These are phyloP conservation scores for Alternaria sp. DNA, from an alignment of 2,329 filamentous ascomycete genomes.

Conservation along the genomic window DNA sequence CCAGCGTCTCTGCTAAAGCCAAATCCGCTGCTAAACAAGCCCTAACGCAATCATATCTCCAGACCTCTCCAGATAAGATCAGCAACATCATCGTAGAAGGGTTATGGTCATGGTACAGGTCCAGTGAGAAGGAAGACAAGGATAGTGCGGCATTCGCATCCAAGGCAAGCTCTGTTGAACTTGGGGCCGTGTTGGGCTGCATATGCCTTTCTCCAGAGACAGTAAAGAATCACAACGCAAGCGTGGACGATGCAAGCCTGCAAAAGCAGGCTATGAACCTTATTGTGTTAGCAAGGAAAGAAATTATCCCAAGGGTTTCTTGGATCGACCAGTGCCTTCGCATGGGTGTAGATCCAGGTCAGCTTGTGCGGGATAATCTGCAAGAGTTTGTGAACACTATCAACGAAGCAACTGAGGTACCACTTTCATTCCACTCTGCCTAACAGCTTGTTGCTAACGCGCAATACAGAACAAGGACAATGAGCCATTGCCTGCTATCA, in stretches of 20 bases:
- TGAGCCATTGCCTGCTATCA: slow-evolving; percentile 55
- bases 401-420: slow-evolving; percentile 64
- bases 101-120: slow-evolving; percentile 81
- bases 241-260: slow-evolving; percentile 61
- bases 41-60: slow-evolving; percentile 72
- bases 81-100: slow-evolving; percentile 73
- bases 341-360: slow-evolving; percentile 82
- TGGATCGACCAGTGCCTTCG: slow-evolving; percentile 92
- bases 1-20: slow-evolving; percentile 67
- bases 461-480: slow-evolving; percentile 31
- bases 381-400: slow-evolving; percentile 75
- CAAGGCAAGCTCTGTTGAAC: slow-evolving; percentile 70
- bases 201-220: slow-evolving; percentile 70
- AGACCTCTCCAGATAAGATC: slow-evolving; percentile 63
- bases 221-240: slow-evolving; percentile 54
- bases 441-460: slow-evolving; percentile 2
- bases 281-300: slow-evolving; percentile 78
- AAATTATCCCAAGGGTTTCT: slow-evolving; percentile 77
- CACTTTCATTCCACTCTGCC: slow-evolving; percentile 33
- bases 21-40: slow-evolving; percentile 70
- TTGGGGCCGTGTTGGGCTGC: slow-evolving; percentile 68
- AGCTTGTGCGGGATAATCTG: slow-evolving; percentile 72
- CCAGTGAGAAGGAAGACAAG: slow-evolving; percentile 75
- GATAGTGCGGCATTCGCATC: slow-evolving; percentile 74
- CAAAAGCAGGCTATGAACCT: slow-evolving; percentile 78